A percentile compares a stretch with the other conserved stretches of the same genome.
These are phyloP conservation scores for Aspergillus panamensis DNA, from an alignment of 495 filamentous ascomycete species.

Conservation along the genomic window DNA sequence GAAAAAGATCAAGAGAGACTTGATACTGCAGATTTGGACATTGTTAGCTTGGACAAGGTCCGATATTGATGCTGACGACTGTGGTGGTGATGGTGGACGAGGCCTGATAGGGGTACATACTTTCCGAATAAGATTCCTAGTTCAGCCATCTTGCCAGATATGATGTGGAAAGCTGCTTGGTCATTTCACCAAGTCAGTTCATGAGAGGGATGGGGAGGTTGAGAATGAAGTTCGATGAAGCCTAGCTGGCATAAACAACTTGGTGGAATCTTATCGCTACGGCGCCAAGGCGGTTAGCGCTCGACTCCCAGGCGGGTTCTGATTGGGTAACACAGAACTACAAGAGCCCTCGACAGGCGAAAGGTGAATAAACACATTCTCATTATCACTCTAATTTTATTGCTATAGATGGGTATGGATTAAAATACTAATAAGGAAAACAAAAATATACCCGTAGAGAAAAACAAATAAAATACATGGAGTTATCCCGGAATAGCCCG, in stretches of 20 bases:
- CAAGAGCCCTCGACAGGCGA: background rate
- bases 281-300: background rate
- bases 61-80: no score
- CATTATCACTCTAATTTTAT: background rate
- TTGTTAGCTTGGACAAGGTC: background rate
- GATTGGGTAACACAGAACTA: background rate
- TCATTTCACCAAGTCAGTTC: conserved; percentile 7
- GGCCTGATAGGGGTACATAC: conserved; percentile 32
- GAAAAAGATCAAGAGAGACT: conserved; percentile 79
- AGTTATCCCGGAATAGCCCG: conserved; percentile 1
- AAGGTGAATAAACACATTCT: background rate
- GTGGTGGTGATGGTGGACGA: no score
- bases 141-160: conserved; percentile 27
- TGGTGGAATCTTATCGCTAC: background rate
- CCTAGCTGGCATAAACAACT: conserved; percentile 10
- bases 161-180: conserved; percentile 1
- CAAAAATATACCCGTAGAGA: background rate
- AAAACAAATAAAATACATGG: background rate
- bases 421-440: conserved; percentile 8
- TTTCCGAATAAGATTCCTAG: conserved; percentile 35
- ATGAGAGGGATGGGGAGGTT: background rate
- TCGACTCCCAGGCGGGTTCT: background rate
- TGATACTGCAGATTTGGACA: conserved; percentile 49
- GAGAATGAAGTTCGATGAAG: conserved; percentile 6
- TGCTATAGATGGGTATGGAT: background rate